Percentiles rank a stretch among this genome's conserved stretches.
phyloP scores from a whole-genome alignment of 1,284 basidiomycete genomes.

The Ustilago cynodontis region DNA sequence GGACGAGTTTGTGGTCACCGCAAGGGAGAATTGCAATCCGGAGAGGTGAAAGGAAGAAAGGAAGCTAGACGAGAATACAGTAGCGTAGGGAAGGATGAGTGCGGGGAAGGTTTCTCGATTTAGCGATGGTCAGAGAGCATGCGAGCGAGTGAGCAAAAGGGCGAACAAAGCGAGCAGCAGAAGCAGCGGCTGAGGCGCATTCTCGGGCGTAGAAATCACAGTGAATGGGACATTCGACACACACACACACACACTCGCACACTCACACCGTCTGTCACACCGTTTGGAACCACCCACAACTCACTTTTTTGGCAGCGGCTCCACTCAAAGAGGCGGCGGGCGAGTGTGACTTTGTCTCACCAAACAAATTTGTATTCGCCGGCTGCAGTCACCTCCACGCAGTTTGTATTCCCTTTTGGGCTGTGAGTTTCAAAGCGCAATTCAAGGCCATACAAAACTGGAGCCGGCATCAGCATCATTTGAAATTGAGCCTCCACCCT shows the following conservation, averaged over 20 bases:
- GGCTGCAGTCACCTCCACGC: not conserved
- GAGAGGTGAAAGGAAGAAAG: not conserved
- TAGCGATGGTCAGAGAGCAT: not conserved
- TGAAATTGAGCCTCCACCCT: not conserved
- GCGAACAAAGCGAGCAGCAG: too few species aligned
- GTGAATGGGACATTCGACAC: not conserved
- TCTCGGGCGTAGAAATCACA: too few species aligned
- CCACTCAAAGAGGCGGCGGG: too few species aligned
- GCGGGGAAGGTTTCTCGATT: constrained; percentile 22
- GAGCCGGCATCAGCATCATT: too few species aligned
- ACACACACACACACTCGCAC: not conserved
- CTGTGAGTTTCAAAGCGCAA: too few species aligned
- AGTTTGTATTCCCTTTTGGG: too few species aligned
- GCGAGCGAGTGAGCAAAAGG: not conserved
- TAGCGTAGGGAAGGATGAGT: not conserved
- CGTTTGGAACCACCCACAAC: too few species aligned
- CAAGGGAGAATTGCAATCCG: not conserved
- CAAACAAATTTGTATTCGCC: constrained; percentile 9
- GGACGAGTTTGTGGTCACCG: not conserved
- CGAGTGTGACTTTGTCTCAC: not conserved
- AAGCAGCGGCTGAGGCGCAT: too few species aligned
- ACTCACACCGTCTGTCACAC: not conserved
- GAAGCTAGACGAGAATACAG: constrained; percentile 6
- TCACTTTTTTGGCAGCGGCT: too few species aligned
- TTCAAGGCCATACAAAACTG: too few species aligned